These are phyloP conservation scores for Ceriops decandra DNA, from an alignment of 345 rosid species.

Conservation along the genomic window DNA sequence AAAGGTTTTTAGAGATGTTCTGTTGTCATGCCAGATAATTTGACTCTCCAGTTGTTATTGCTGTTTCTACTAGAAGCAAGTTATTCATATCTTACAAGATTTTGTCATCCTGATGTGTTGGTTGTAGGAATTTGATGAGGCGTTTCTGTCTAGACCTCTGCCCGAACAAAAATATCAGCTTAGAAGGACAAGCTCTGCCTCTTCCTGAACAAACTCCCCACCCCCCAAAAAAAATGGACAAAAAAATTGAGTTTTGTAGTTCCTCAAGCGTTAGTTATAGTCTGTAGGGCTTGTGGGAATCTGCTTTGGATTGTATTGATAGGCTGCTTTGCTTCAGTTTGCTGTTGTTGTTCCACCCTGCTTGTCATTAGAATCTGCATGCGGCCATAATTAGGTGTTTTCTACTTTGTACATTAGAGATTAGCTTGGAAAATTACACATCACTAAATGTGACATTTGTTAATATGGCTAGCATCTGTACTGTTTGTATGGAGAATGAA, in stretches of 20 bases:
- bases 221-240: neutral
- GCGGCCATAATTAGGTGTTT: neutral
- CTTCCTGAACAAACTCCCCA: slow-evolving; percentile 24
- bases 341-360: slow-evolving; percentile 4
- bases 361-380: neutral
- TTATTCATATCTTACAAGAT: neutral
- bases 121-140: slow-evolving; percentile 46
- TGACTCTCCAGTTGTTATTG: neutral
- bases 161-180: slow-evolving; percentile 42
- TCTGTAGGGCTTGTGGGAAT: slow-evolving; percentile 14
- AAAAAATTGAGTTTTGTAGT: slow-evolving; percentile 14
- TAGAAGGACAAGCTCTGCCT: slow-evolving; percentile 53
- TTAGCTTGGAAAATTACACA: slow-evolving; percentile 8
- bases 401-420: slow-evolving; percentile 22
- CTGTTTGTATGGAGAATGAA: slow-evolving; percentile 1
- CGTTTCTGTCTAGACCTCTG: slow-evolving; percentile 17
- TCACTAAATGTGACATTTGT: slow-evolving; percentile 21
- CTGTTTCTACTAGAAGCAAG: neutral
- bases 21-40: neutral
- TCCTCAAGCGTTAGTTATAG: slow-evolving; percentile 7
- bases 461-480: slow-evolving; percentile 16
- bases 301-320: slow-evolving; percentile 8
- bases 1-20: neutral
- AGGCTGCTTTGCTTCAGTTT: slow-evolving; percentile 5
- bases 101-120: neutral